Base-by-base conservation (phyloP, 2,329 filamentous ascomycete genomes). In the Sporothrix luriei region DNA sequence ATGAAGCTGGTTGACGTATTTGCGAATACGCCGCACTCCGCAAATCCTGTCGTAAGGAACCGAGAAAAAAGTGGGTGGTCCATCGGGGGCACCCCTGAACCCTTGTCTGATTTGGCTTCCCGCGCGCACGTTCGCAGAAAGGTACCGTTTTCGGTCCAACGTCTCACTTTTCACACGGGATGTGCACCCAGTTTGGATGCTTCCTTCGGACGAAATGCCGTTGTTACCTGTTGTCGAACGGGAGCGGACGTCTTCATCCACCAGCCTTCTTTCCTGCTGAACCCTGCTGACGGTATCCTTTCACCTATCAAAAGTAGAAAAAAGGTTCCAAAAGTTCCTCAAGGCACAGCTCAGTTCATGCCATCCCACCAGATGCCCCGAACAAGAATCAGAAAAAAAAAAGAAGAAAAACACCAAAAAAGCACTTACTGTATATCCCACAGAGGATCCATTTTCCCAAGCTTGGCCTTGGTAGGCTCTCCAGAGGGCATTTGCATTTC, bases 51-150 rank as follows among this genome's bases (percentile, higher is more conserved):
- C 16, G 7, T 9, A 21, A n/a, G 16, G 24, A 55, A 13, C 33
- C 33, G 29, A 29, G 19, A 33, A 21, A 59, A 38, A 19, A 26
- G 38, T 46, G 38, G 57, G n/a, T 38, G 6, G 29, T 3, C 24
- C 33, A 62, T 16, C 46, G 9, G 21, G 14, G 10, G 52, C 2
- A 38, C 26, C 26, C 62, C 19, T n/a, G 14, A 19, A 13, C 5
- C 24, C 59, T 48, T 49, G 14, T 52, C 62, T 52, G 16, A 19
- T 51, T 51, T 48, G 21, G 43, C 19, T 10, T 49, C 46, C 19
- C 62, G 62, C 62, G 62, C 62, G 62, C 62, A 33, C 29, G 38
- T 26, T 52, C 64, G 48, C 64, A 66, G 26, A 26, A 40, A 66
- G 64, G n/a, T 43, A 52, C 64, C 64, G 48, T 66, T 66, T 66